Base-by-base conservation (phyloP, 495 filamentous ascomycete genomes). In the Penicillium psychrofluorescens region DNA sequence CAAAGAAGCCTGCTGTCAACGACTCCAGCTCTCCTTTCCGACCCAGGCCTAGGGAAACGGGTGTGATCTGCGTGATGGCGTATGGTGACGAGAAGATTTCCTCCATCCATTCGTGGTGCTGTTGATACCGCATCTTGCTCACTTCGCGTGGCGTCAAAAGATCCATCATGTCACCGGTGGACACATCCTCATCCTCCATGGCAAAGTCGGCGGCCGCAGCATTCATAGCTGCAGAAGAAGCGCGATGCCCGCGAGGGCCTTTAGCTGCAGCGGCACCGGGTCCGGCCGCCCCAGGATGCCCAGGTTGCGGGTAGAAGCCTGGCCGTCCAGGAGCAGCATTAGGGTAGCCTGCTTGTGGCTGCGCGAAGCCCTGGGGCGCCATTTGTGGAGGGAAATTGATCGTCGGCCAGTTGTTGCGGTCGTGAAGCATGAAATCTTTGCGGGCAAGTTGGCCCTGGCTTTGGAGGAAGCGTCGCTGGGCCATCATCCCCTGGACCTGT, bases 51-150 rank as follows among this genome's bases (percentile, higher is more conserved):
- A 97, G 75, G 54, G 95, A 90, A 3, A 88, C 77, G 6, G 90
- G 87, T n/a, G 81, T 79, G 37, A 98, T 91, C 51, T 92, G 85
- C 15, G 73, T 72, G 44, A 87, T 86, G 12, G 82, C 70, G 51
- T 90, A 95, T 0, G 89, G 87, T 0, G 89, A 95, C 2, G 83
- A 84, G 36, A 95, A 74, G n/a, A 98, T 80, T 64, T 98, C 90
- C 55, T 95, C 92, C 86, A 97, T 95, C 92, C 90, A 96, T 62
- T 95, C 90, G 51, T 97, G 92, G 55, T 98, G 92, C 54, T 95
- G 92, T 49, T 80, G 83, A 58, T 94, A 98, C 37, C 92, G 74
- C 53, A 79, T 77, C 48, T 82, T 70, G 53, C 87, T 91, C 50
- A 97, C 81, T 46, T 97, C 92, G 7, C 89, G 81, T 12, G 90